Conservation (phyloP, 345 rosid genomes). For the Eucalyptus erythrocorys region DNA sequence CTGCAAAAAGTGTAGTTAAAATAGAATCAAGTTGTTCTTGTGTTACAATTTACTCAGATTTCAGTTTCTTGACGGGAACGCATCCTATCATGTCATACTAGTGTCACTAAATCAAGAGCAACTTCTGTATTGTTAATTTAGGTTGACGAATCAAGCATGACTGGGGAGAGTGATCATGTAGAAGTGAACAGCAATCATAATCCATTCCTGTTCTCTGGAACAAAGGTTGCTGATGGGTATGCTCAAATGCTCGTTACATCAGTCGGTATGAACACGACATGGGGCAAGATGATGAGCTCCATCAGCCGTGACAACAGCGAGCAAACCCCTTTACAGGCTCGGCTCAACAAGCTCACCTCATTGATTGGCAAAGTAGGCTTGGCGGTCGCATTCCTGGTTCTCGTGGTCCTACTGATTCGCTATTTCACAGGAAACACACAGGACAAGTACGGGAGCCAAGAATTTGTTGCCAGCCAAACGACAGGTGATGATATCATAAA, state of each 20-base stretch:
- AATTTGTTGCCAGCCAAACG: constrained; percentile 27
- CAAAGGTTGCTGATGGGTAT: constrained; percentile 44
- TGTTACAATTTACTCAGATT: neutral
- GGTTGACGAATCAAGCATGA: constrained; percentile 53
- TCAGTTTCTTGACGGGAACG: neutral
- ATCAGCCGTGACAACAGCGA: constrained; percentile 26
- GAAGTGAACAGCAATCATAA: constrained; percentile 19
- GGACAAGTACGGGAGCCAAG: constrained; percentile 29
- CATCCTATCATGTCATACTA: neutral
- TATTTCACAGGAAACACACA: constrained; percentile 57
- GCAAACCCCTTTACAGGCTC: constrained; percentile 53
- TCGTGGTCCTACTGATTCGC: constrained; percentile 41
- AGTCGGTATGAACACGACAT: constrained; percentile 53
- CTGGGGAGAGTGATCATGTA: constrained; percentile 40
- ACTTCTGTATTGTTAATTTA: neutral
- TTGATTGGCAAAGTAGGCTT: constrained; percentile 49
- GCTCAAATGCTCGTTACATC: constrained; percentile 56
- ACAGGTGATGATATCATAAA: constrained; percentile 36
- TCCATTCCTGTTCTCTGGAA: constrained; percentile 48
- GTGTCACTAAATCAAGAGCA: neutral
- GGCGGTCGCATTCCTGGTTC: constrained; percentile 52
- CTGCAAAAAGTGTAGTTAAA: too few species aligned
- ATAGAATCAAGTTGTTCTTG: neutral
- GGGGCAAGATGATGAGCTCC: constrained; percentile 75
- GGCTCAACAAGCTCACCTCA: constrained; percentile 59